A percentile compares a stretch with the other conserved stretches of the same genome.
These are phyloP conservation scores for Farysia itapuensis DNA, from an alignment of 1,284 basidiomycete species.

Conservation along the genomic window DNA sequence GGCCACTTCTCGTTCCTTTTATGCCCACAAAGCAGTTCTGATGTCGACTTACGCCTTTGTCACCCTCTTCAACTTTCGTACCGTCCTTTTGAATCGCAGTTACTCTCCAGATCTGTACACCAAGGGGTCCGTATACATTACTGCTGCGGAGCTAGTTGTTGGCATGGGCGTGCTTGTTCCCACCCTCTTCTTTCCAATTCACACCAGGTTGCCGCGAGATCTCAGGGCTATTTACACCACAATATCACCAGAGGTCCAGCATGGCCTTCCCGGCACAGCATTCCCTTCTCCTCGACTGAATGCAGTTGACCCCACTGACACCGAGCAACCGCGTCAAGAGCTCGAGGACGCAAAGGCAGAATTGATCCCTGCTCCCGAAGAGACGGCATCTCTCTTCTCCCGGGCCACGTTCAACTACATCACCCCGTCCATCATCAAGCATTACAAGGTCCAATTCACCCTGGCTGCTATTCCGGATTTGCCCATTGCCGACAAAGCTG, in stretches of 20 bases:
- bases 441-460: slow-evolving; percentile 61
- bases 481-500: slow-evolving; percentile 64
- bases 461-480: slow-evolving; percentile 63
- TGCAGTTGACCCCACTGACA: slow-evolving; percentile 4
- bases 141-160: slow-evolving; percentile 27
- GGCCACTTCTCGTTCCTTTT: slow-evolving; percentile 33
- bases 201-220: slow-evolving; percentile 32
- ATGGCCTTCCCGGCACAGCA: slow-evolving; percentile 46
- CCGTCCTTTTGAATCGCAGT: slow-evolving; percentile 25
- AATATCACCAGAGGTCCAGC: slow-evolving; percentile 43
- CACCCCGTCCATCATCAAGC: slow-evolving; percentile 61
- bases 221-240: slow-evolving; percentile 52
- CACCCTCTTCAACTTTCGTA: slow-evolving; percentile 48
- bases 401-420: slow-evolving; percentile 51
- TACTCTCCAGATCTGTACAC: slow-evolving; percentile 8
- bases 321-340: neutral
- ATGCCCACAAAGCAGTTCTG: slow-evolving; percentile 48
- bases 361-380: slow-evolving; percentile 49
- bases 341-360: slow-evolving; percentile 5
- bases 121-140: slow-evolving; percentile 19
- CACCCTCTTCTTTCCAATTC: slow-evolving; percentile 46
- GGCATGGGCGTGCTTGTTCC: slow-evolving; percentile 29
- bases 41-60: slow-evolving; percentile 36
- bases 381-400: slow-evolving; percentile 50
- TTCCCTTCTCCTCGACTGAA: slow-evolving; percentile 46